These are phyloP conservation scores for Oenanthe sinensis DNA, from an alignment of 129 eudicot genomes.

Conservation along the genomic window DNA sequence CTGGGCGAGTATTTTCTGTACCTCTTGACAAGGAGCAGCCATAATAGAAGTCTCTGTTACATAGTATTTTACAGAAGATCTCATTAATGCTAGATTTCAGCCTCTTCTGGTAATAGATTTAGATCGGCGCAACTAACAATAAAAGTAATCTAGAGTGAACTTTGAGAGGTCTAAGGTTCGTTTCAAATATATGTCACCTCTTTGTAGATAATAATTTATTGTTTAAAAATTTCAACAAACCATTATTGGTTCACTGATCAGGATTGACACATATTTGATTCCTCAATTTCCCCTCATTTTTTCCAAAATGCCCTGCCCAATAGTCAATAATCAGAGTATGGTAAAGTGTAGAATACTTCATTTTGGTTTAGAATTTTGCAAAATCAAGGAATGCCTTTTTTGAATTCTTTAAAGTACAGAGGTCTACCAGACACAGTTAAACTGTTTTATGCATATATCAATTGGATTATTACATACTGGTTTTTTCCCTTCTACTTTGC, in stretches of 20 bases:
- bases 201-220: background rate
- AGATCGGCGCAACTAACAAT: background rate
- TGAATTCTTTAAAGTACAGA: too few relatives aligned
- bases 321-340: background rate
- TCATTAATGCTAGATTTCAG: background rate
- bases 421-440: background rate
- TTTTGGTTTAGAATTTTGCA: too few relatives aligned
- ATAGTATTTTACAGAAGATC: background rate
- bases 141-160: background rate
- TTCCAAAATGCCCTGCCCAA: background rate
- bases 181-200: background rate
- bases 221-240: background rate
- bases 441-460: background rate
- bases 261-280: background rate
- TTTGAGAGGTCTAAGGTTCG: background rate
- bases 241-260: background rate
- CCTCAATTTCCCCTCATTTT: background rate
- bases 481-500: background rate
- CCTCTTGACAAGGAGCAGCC: constrained; percentile 35
- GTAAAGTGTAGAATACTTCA: too few relatives aligned
- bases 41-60: constrained; percentile 35
- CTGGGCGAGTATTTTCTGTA: constrained; percentile 25
- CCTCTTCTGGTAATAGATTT: background rate
- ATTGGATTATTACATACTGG: background rate
- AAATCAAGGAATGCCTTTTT: too few relatives aligned